Evolutionary conservation across 78 protist species (phyloP), one percentile per base, ranked within the genome.

Genomic region (Dictyostelium firmibasis): DNA sequence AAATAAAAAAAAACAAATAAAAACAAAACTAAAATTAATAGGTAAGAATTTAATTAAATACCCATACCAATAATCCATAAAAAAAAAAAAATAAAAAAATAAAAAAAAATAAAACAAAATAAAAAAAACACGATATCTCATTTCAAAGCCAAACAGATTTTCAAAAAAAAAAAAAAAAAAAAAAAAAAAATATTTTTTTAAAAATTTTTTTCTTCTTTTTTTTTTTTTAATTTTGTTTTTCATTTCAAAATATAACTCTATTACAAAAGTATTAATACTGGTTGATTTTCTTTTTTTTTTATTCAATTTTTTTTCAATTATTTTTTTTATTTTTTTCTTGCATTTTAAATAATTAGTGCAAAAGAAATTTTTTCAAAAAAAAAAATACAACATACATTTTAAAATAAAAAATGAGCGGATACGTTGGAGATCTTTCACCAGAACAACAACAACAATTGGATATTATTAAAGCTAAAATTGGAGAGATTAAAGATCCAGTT

Each of bases 331-430:
- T 57, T 57, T 57, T 57, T 57, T 20, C 20, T 57, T 8, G 23
- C 20, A 47, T 47, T 47, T 47, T 47, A 47, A 11, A 47, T 11
- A 47, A 47, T 47, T 47, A 9, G 13, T 11, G 14, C 14, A 41
- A 41, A 41, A 41, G 5, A 7, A 44, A 44, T 44, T 44, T 44
- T 7, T 10, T 8, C 4, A 44, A 44, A 44, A 44, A 9, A 44
- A 44, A 44, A 44, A 44, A 11, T 16, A 50, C 62, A 50, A 13
- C n/a, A 50, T 50, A 50, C 62, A 50, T 16, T 16, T 7, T 10
- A 57, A 57, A 57, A 57, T 20, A 6, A 67, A 67, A 67, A 41
- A 88, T 88, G 93, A 88, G 93, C 43, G 93, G 93, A 77, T 79
- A 47, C 29, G 86, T 79, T 44, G 93, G 93, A 62, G 86, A 88